These are phyloP conservation scores for Trichoderma atroviride DNA, from an alignment of 2,329 filamentous ascomycete genomes.

Conservation along the genomic window DNA sequence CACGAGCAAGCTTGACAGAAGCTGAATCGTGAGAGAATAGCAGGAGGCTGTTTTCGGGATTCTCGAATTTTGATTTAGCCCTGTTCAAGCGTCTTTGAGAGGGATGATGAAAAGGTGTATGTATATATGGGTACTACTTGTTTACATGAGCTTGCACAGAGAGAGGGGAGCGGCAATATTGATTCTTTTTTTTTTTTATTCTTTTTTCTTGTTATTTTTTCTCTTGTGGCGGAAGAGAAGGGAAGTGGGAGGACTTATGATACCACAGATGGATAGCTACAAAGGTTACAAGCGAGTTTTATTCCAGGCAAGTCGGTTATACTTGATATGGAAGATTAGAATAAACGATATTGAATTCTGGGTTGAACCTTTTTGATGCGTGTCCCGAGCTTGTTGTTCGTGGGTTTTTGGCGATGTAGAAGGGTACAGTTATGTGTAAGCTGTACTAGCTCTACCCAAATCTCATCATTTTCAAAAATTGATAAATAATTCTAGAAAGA, in stretches of 20 bases:
- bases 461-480: too few species aligned
- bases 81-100: neutral
- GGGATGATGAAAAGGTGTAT: neutral
- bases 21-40: neutral
- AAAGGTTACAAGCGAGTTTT: neutral
- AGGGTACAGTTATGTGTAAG: too few species aligned
- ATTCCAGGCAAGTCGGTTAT: neutral
- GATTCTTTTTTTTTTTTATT: neutral
- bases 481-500: too few species aligned
- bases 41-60: neutral
- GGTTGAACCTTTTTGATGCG: neutral
- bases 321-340: neutral
- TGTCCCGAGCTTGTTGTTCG: neutral
- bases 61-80: neutral
- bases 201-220: too few species aligned
- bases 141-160: neutral
- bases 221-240: neutral
- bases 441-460: too few species aligned
- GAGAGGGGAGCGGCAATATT: neutral
- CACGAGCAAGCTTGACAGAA: neutral
- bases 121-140: neutral
- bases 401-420: neutral
- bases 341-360: neutral
- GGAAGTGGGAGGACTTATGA: constrained; percentile 5
- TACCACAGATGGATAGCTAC: constrained; percentile 17